phyloP scores from a whole-genome alignment of 2,329 filamentous ascomycete species.

The Penicillium polonicum region DNA sequence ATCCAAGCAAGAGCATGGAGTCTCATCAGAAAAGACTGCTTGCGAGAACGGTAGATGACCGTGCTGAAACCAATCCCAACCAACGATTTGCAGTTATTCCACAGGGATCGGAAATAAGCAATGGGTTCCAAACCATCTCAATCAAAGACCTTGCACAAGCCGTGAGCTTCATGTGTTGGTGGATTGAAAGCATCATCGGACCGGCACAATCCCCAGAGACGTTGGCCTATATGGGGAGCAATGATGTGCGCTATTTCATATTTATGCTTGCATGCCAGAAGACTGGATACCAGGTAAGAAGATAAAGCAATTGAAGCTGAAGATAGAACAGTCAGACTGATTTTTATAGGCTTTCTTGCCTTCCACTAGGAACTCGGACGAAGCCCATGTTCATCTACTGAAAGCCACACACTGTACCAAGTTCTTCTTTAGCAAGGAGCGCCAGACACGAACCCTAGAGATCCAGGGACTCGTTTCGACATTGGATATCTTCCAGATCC shows the following conservation, averaged over 20 bases:
- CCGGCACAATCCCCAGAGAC: slow-evolving; percentile 8
- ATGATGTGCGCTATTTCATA: slow-evolving; percentile 26
- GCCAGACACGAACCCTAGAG: slow-evolving; percentile 41
- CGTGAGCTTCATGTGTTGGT: slow-evolving; percentile 23
- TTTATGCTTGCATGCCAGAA: slow-evolving; percentile 29
- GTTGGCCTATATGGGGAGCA: slow-evolving; percentile 26
- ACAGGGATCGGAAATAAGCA: slow-evolving; percentile 11
- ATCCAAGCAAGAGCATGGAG: neutral
- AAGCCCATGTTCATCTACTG: slow-evolving; percentile 18
- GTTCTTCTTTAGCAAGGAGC: slow-evolving; percentile 31
- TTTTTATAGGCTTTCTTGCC: slow-evolving; percentile 18
- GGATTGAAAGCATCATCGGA: slow-evolving; percentile 22
- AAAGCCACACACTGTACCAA: slow-evolving; percentile 18
- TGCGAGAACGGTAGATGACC: slow-evolving; percentile 6
- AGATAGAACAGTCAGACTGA: neutral
- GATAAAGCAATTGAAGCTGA: neutral
- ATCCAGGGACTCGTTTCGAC: slow-evolving; percentile 13
- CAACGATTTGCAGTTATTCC: slow-evolving; percentile 17
- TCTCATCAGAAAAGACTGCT: slow-evolving; percentile 15
- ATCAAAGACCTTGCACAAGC: slow-evolving; percentile 18
- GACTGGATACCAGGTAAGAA: slow-evolving; percentile 24
- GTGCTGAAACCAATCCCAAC: slow-evolving; percentile 7
- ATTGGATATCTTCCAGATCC: slow-evolving; percentile 13
- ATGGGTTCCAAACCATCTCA: slow-evolving; percentile 21
- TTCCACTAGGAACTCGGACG: slow-evolving; percentile 24